Evolutionary conservation across 192 early-diverging fungal species (phyloP).

Genomic region (Helicostylum pulchrum): DNA sequence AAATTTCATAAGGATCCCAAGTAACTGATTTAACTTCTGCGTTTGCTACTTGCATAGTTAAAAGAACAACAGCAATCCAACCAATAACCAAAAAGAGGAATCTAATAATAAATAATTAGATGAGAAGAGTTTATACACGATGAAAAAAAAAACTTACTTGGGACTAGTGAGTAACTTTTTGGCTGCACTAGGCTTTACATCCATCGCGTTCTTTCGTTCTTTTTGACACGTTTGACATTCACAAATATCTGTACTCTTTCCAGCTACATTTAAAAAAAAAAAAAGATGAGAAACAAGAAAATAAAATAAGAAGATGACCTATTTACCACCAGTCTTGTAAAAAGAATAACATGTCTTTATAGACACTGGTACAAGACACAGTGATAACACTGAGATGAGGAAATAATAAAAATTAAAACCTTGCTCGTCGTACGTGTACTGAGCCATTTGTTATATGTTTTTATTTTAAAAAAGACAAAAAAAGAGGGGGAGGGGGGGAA

Average conservation of each 20-base stretch:
- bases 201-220: conserved; percentile 10
- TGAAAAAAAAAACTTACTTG: conserved; percentile 21
- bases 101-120: conserved; percentile 16
- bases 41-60: conserved; percentile 60
- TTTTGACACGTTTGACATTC: conserved; percentile 25
- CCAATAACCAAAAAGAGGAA: conserved; percentile 50
- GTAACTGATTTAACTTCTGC: conserved; percentile 56
- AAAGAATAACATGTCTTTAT: conserved; percentile 24
- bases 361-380: conserved; percentile 81
- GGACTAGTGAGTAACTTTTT: conserved; percentile 15
- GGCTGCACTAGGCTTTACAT: conserved; percentile 10
- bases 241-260: conserved; percentile 17
- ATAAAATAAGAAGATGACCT: neutral
- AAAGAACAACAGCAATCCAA: conserved; percentile 66
- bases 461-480: neutral
- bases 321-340: conserved; percentile 16
- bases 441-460: conserved; percentile 43
- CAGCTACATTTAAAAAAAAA: neutral
- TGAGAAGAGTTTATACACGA: neutral
- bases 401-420: conserved; percentile 96
- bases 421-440: conserved; percentile 93
- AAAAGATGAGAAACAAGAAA: neutral
- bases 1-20: conserved; percentile 95
- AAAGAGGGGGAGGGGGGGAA: neutral
- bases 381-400: conserved; percentile 75